Base-by-base conservation (phyloP, 768 basidiomycete species). In the Leccinum disarticulatum region DNA sequence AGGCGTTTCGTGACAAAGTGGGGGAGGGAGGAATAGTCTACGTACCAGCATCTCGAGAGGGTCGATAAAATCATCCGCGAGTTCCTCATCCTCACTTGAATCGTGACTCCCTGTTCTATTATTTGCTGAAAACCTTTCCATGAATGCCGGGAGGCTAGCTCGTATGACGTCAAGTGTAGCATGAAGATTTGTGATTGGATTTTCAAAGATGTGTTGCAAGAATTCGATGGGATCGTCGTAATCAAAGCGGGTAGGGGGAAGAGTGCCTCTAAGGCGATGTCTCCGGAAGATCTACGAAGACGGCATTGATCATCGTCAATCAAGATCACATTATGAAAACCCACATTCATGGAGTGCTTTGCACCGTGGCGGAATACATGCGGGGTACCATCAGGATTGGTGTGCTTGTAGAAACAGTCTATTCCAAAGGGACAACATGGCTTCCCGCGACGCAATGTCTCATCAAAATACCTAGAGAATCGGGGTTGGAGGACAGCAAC, bases 371-470 rank as follows among this genome's bases (percentile, higher is more conserved):
- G 64, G 65, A 88, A 88, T 2, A 81, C 64, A 62, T 83, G 77
- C 0, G 77, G 77, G 9, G 87, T 83, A 11, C 90, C 91, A 63
- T 92, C 90, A 0, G 76, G 73, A 27, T 87, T 86, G 52, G 75
- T 64, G 67, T 93, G 91, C 64, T 84, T 81, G 68, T 91, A 93
- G 70, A 93, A 91, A 69, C 91, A 93, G 59, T 93, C 91, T 52
- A 78, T 77, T 47, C 91, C 91, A 64, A 90, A 93, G 1, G 89
- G 91, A 72, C 91, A 93, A 55, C 81, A 81, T 1, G 86, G 85
- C 51, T 75, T 77, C 15, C 66, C 66, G 49, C 73, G 71, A 8
- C 71, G 69, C 41, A 76, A 75, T 4, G 88, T 85, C 47, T 77
- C 69, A 59, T 81, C 75, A 70, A 91, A 91, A 66, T 90, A 85